Evolutionary conservation across 1,284 basidiomycete species (phyloP).

Genomic region (Coniophora puteana): DNA sequence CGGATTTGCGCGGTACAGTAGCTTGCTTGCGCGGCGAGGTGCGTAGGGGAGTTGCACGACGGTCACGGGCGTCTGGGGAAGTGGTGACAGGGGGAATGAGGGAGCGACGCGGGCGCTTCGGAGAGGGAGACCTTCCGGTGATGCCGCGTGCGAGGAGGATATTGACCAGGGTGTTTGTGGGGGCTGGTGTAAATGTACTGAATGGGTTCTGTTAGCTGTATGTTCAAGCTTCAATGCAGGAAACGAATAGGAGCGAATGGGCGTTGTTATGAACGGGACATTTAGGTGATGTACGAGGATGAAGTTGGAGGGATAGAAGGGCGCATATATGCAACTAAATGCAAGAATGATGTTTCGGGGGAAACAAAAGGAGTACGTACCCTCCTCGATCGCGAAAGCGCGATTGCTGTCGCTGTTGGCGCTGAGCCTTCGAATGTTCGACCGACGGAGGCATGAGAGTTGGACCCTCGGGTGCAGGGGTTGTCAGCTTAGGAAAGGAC

Average conservation of each 20-base stretch:
- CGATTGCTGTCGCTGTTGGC: constrained; percentile 52
- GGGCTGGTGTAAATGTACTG: constrained; percentile 38
- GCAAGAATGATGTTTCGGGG: background rate
- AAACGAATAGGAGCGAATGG: too few relatives aligned
- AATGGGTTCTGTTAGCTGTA: background rate
- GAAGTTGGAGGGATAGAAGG: background rate
- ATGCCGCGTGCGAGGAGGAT: constrained; percentile 38
- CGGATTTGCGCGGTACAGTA: too few relatives aligned
- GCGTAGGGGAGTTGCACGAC: too few relatives aligned
- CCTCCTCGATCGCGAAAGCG: constrained; percentile 62
- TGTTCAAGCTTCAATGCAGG: too few relatives aligned
- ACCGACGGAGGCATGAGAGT: constrained; percentile 19
- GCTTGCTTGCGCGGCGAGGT: too few relatives aligned
- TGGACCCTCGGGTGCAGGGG: background rate
- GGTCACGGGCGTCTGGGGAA: too few relatives aligned
- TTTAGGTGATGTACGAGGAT: background rate
- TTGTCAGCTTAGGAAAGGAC: too few relatives aligned
- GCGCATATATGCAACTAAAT: background rate
- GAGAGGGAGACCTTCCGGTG: constrained; percentile 39
- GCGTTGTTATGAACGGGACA: background rate
- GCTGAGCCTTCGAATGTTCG: constrained; percentile 51
- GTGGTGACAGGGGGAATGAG: too few relatives aligned
- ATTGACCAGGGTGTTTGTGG: constrained; percentile 34
- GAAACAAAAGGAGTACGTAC: constrained; percentile 32
- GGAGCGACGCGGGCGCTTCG: too few relatives aligned